Conservation (phyloP, 257 asterid genomes). For the Salvia miltiorrhiza region DNA sequence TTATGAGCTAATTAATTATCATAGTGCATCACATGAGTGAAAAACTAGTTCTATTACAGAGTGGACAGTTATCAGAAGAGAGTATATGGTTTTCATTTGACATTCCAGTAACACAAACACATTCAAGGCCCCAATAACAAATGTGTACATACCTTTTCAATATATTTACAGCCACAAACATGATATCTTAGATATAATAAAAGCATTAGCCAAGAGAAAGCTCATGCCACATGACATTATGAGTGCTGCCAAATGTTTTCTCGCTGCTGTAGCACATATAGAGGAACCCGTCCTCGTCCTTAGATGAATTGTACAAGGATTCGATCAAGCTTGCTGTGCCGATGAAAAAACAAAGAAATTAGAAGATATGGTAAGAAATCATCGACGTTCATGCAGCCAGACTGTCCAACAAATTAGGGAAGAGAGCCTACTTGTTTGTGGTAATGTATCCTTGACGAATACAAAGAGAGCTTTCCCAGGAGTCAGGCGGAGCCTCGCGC, state of each 20-base stretch:
- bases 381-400: background rate
- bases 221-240: background rate
- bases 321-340: slow-evolving; percentile 82
- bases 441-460: slow-evolving; percentile 80
- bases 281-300: slow-evolving; percentile 88
- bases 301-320: slow-evolving; percentile 56
- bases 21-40: too few relatives aligned
- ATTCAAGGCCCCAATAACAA: too few relatives aligned
- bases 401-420: slow-evolving; percentile 1
- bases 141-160: background rate
- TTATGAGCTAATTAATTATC: too few relatives aligned
- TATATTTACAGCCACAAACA: slow-evolving; percentile 15
- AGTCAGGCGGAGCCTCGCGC: slow-evolving; percentile 77
- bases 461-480: slow-evolving; percentile 94
- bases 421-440: slow-evolving; percentile 69
- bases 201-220: slow-evolving; percentile 10
- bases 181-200: background rate
- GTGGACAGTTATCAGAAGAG: too few relatives aligned
- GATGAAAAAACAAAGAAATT: background rate
- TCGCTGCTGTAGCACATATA: slow-evolving; percentile 98
- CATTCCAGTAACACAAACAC: slow-evolving; percentile 8
- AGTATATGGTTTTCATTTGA: too few relatives aligned
- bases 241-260: slow-evolving; percentile 66
- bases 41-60: too few relatives aligned
- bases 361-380: background rate